Percentiles rank a stretch among this genome's conserved stretches.
Conservation (phyloP, 225 moss, liverwort and hornwort genomes). For the Bryum argenteum region DNA sequence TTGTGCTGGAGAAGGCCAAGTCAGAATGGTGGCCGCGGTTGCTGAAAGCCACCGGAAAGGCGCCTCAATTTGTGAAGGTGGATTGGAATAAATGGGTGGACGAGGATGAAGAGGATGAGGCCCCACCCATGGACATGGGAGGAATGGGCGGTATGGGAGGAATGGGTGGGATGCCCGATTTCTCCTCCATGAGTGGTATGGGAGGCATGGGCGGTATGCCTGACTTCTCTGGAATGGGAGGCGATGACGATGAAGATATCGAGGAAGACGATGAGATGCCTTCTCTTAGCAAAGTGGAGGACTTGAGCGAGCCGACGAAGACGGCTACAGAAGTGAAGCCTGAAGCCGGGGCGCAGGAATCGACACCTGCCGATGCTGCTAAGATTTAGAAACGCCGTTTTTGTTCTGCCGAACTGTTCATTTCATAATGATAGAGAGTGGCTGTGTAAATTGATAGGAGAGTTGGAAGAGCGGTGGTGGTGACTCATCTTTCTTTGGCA, state of each 20-base stretch:
- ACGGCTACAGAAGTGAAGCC: slow-evolving; percentile 25
- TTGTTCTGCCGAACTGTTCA: slow-evolving; percentile 24
- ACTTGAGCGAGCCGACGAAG: slow-evolving; percentile 28
- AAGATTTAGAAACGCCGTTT: slow-evolving; percentile 32
- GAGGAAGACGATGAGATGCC: slow-evolving; percentile 56
- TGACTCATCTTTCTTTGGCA: slow-evolving; percentile 31
- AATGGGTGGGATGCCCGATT: slow-evolving; percentile 49
- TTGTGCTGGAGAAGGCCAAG: slow-evolving; percentile 73
- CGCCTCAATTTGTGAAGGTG: slow-evolving; percentile 84
- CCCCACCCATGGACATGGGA: slow-evolving; percentile 58
- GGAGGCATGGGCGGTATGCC: slow-evolving; percentile 73
- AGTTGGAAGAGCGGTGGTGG: slow-evolving; percentile 39
- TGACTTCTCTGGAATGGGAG: slow-evolving; percentile 38
- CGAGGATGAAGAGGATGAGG: slow-evolving; percentile 94
- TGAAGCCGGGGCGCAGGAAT: slow-evolving; percentile 35
- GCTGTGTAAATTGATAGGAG: slow-evolving; percentile 58
- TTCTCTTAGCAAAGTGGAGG: slow-evolving; percentile 34
- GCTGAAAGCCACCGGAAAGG: slow-evolving; percentile 73
- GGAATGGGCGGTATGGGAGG: slow-evolving; percentile 47
- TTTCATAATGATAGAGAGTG: slow-evolving; percentile 32
- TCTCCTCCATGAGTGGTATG: slow-evolving; percentile 31
- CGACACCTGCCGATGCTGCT: slow-evolving; percentile 31
- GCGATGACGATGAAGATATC: slow-evolving; percentile 43
- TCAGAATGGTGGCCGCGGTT: slow-evolving; percentile 86
- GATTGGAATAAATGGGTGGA: slow-evolving; percentile 99